Percentiles rank a stretch among this genome's conserved stretches.
Conservation (phyloP, 2,329 filamentous ascomycete genomes). For the Talaromyces sp. region DNA sequence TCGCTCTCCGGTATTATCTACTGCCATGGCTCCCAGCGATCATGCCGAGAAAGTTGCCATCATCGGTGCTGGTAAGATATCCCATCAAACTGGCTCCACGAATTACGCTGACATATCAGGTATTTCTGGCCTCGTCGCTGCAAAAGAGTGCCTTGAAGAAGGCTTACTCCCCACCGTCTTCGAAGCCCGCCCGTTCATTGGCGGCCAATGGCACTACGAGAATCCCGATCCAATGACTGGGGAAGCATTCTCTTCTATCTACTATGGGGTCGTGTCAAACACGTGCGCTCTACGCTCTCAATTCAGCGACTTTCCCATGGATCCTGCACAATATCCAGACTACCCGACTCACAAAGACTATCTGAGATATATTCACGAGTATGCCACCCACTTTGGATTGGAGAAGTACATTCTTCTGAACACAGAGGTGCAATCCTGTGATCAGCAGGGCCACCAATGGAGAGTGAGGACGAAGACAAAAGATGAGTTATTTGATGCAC, state of each 20-base stretch:
- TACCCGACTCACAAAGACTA: constrained; percentile 38
- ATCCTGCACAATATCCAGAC: constrained; percentile 37
- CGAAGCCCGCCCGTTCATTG: constrained; percentile 35
- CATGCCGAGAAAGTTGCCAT: constrained; percentile 21
- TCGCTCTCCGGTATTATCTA: neutral
- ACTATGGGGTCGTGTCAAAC: constrained; percentile 38
- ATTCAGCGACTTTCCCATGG: constrained; percentile 42
- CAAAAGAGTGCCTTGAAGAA: constrained; percentile 41
- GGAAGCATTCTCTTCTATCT: constrained; percentile 33
- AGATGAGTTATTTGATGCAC: constrained; percentile 33
- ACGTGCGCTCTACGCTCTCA: constrained; percentile 39
- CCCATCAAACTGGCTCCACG: neutral
- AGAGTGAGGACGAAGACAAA: constrained; percentile 22
- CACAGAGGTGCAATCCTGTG: constrained; percentile 33
- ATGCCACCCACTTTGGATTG: constrained; percentile 37
- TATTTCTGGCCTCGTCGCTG: constrained; percentile 33
- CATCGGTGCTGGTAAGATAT: constrained; percentile 22
- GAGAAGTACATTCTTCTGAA: constrained; percentile 33
- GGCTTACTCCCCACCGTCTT: constrained; percentile 36
- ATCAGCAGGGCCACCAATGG: constrained; percentile 31
- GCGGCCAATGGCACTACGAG: constrained; percentile 42
- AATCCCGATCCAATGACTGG: constrained; percentile 24
- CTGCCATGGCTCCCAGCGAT: neutral
- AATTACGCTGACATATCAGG: constrained; percentile 23
- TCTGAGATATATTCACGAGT: constrained; percentile 36